A percentile compares a stretch with the other conserved stretches of the same genome.
Conservation (phyloP, 768 basidiomycete species). For the Neoboletus magnificus region DNA sequence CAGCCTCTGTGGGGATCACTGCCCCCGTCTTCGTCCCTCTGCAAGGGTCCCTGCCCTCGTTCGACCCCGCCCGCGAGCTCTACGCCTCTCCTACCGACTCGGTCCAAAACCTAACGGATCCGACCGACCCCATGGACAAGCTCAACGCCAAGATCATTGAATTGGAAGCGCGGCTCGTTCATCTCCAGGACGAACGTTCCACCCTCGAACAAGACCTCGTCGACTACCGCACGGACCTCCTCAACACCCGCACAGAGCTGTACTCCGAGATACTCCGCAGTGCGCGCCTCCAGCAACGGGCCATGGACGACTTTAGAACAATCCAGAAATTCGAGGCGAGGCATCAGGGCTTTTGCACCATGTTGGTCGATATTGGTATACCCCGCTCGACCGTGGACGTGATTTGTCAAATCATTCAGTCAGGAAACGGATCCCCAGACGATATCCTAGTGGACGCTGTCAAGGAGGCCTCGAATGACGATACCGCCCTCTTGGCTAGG, state of each 20-base stretch:
- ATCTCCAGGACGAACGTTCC: conserved; percentile 15
- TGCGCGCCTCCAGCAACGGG: conserved; percentile 26
- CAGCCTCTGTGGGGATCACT: background rate
- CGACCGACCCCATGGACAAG: background rate
- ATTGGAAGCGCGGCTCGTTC: conserved; percentile 11
- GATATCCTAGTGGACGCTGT: conserved; percentile 44
- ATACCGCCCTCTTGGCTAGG: conserved; percentile 41
- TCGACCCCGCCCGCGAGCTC: conserved; percentile 24
- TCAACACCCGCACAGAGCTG: conserved; percentile 28
- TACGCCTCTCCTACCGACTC: conserved; percentile 5
- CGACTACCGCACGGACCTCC: conserved; percentile 27
- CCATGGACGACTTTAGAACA: conserved; percentile 21
- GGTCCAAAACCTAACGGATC: background rate
- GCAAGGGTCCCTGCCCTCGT: conserved; percentile 20
- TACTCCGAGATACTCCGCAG: conserved; percentile 28
- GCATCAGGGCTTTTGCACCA: conserved; percentile 20
- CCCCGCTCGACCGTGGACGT: conserved; percentile 20
- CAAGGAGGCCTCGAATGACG: conserved; percentile 37
- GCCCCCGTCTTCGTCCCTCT: conserved; percentile 26
- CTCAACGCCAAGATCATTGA: conserved; percentile 9
- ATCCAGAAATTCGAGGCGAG: conserved; percentile 27
- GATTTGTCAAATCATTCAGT: conserved; percentile 21
- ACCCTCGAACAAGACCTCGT: conserved; percentile 26
- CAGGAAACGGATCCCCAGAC: conserved; percentile 35
- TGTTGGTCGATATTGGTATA: conserved; percentile 29